Evolutionary conservation across 2,329 filamentous ascomycete species (phyloP), one percentile per base, ranked within the genome.

Genomic region (Epichloe elymi): DNA sequence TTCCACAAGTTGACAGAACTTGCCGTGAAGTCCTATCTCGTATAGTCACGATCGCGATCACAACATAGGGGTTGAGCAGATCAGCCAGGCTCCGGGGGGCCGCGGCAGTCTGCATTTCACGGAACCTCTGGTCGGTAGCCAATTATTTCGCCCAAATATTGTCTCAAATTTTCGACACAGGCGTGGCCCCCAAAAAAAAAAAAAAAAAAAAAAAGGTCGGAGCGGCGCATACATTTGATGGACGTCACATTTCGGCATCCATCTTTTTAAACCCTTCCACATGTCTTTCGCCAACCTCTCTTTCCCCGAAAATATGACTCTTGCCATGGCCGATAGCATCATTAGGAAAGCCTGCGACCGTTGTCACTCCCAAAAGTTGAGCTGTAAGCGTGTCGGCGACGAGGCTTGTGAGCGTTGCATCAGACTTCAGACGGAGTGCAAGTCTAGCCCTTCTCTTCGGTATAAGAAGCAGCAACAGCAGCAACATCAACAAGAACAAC

Each of bases 271-370:
- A 62, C 54, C 56, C 53, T 38, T 58, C 55, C 57, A 49, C 57
- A 58, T 60, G 61, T 64, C 59, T 64, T 58, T 61, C 56, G 54
- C 51, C 53, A 52, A 51, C 43, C 55, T 49, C 48, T 46, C 41
- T 50, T 54, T 53, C 52, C 43, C 54, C 50, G 59, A 58, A 56
- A 51, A 53, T 40, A 59, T 53, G 62, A 62, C 57, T 51, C 56
- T 60, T 57, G 62, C 56, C 58, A 69, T 69, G 67, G 57, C 64
- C 56, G 67, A 69, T 53, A 62, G 59, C 49, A 58, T 63, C 53
- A 68, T 65, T 54, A 67, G 71, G 51, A 71, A 69, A 51, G 71
- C 71, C 51, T 74, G 71, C 60, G 70, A 74, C 58, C 67, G 70
- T 54, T 74, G 71, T 56, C 71, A 74, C 56, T 59, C 59, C 17